Evolutionary conservation across 2,329 filamentous ascomycete species (phyloP), one percentile per base, ranked within the genome.

Genomic region (Claviceps humidiphila): DNA sequence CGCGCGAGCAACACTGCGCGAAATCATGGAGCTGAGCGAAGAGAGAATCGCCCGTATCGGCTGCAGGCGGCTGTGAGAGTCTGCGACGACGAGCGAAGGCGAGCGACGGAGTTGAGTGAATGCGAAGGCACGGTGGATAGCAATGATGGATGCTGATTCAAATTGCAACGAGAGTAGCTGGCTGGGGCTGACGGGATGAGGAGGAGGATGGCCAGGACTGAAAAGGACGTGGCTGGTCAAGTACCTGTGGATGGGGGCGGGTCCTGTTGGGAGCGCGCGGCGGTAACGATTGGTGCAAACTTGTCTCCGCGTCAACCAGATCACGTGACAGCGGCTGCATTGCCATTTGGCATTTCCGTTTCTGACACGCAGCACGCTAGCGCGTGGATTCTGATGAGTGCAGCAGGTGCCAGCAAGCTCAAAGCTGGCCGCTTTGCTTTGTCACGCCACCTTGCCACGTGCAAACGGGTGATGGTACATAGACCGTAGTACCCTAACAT

Each of bases 151-250:
- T 58, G 57, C 38, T 50, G 54, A 53, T 54, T 53, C 49, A 51
- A 52, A 57, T 48, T 54, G 52, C 41, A 51, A 45, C 30, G 16
- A 39, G 22, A 40, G 34, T 24, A 39, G 43, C 39, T 24, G 39
- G 43, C 39, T 42, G 50, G 46, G n/a, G 41, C 39, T 20, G 51
- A 17, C 24, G 26, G 44, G 44, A 34, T n/a, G 48, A 47, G 43
- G 34, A 47, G 45, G 17, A 34, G 45, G 37, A 48, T 47, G 26
- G 20, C 42, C 17, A 41, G 20, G 51, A 53, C 48, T 59, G 62
- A 66, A 63, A 69, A 69, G 62, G 62, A 62, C 63, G 67, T 69
- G 67, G 67, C 67, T 69, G 67, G 67, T 66, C 11, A 14, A 26
- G 16, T 22, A 20, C 13, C n/a, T 43, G 43, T 38, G 30, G 22